Evolutionary conservation across 225 moss, liverwort and hornwort genomes (phyloP), one percentile per base, ranked within the genome.

Genomic region (Physcomitrium patens): DNA sequence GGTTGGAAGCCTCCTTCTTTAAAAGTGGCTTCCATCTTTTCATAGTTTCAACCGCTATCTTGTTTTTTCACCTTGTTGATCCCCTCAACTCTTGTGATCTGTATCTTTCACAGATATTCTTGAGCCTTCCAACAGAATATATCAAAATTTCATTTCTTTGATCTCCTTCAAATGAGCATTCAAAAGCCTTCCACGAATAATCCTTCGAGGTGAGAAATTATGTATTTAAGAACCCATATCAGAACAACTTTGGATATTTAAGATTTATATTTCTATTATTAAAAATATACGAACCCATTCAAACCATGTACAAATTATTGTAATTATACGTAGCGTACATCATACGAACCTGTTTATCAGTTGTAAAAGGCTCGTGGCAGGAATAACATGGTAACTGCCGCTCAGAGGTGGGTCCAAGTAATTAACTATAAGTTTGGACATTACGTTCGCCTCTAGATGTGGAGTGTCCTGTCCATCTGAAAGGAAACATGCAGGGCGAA

Each of bases 61-160:
- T 68, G 74, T 37, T 50, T 71, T 75, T 75, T 70, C 74, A 77
- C 50, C 70, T 74, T 84, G 54, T 43, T 80, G 66, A 47, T 70
- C 44, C 69, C 68, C 50, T 74, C 81, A 19, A 67, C 50, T 78
- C 80, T 84, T 47, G 67, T 73, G 58, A 49, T 60, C 77, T 77
- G 48, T 42, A 53, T 53, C n/a, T 53, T 17, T 7, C 49, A 53
- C 17, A 53, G 7, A 53, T 7, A 37, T 7, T 15, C n/a, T 17
- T n/a, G 6, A 15, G 5, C 8, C 18, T 15, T 17, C 18, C 17
- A 16, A 15, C 31, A 37, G 31, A 37, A 4, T 49, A 3, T 49
- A 15, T 2, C 2, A n/a, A 15, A 53, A 15, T 53, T 17, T 53
- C 10, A 15, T 16, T 53, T 15, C 14, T 15, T n/a, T 17, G 16